phyloP scores from a whole-genome alignment of 129 eudicot genomes.

The Erigeron canadensis region DNA sequence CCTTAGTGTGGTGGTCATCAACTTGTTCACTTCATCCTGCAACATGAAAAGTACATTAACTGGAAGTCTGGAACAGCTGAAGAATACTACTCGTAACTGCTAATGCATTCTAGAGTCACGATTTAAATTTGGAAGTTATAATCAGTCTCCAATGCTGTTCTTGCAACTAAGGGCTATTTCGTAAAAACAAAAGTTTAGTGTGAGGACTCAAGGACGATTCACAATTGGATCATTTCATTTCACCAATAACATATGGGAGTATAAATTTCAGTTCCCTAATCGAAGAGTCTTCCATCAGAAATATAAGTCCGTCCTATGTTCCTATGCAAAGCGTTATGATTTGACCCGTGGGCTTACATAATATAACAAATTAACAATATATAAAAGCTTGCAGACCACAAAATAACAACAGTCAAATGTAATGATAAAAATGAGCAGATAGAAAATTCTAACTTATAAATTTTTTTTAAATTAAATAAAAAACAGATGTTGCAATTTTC shows the following conservation, averaged over 20 bases:
- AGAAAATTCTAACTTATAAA: not conserved
- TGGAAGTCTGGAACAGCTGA: not conserved
- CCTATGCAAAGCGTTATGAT: not conserved
- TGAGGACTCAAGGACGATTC: not conserved
- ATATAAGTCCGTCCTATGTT: not conserved
- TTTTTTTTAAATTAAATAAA: not conserved
- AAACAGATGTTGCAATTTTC: not conserved
- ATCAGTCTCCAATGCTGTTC: slow-evolving; percentile 7
- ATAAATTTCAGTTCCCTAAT: not conserved
- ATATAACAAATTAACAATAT: not conserved
- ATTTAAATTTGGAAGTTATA: not conserved
- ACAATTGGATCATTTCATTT: slow-evolving; percentile 6
- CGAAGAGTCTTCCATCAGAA: not conserved
- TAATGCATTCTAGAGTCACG: not conserved
- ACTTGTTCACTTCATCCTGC: slow-evolving; percentile 89
- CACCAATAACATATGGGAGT: slow-evolving; percentile 5
- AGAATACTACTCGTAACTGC: not conserved
- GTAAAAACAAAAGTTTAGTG: not conserved
- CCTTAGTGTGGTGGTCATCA: slow-evolving; percentile 59
- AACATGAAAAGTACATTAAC: slow-evolving; percentile 16
- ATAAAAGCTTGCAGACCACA: not conserved
- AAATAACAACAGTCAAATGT: not conserved
- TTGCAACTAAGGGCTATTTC: not conserved
- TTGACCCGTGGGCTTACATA: not conserved
- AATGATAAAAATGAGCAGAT: not conserved